Percentiles rank a stretch among this genome's conserved stretches.
Conservation (phyloP, 352 stramenopile species). For the Phytophthora quininea region DNA sequence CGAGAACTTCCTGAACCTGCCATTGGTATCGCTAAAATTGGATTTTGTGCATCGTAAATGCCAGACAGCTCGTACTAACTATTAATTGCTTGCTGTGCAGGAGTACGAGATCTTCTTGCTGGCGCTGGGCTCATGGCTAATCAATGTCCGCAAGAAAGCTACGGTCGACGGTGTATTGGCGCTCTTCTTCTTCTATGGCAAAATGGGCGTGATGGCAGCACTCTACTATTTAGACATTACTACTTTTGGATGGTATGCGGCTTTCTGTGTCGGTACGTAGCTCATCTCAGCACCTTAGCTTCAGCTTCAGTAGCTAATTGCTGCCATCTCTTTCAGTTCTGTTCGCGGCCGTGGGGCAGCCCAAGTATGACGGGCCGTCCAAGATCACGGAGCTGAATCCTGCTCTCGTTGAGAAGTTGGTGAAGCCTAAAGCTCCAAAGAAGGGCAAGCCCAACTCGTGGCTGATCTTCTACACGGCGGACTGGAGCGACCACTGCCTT, state of each 20-base stretch:
- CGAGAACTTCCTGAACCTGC: constrained; percentile 71
- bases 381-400: constrained; percentile 58
- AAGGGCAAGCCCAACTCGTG: constrained; percentile 49
- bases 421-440: constrained; percentile 38
- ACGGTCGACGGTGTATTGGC: constrained; percentile 66
- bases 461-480: constrained; percentile 75
- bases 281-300: no score
- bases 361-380: constrained; percentile 65
- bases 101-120: constrained; percentile 78
- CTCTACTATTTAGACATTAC: constrained; percentile 74
- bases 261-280: constrained; percentile 61
- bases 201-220: constrained; percentile 58
- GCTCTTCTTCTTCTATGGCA: constrained; percentile 77
- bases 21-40: constrained; percentile 36
- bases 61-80: constrained; percentile 9
- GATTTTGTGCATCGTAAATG: neutral
- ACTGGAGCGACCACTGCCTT: constrained; percentile 79
- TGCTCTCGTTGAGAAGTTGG: constrained; percentile 50
- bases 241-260: constrained; percentile 67
- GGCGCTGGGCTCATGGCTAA: constrained; percentile 50
- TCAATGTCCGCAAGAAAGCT: constrained; percentile 84
- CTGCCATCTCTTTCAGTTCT: constrained; percentile 38
- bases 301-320: neutral
- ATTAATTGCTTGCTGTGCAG: constrained; percentile 22
- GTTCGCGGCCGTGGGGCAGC: constrained; percentile 64